phyloP scores from a whole-genome alignment of 2,329 filamentous ascomycete genomes.

The Fusarium xylarioides region DNA sequence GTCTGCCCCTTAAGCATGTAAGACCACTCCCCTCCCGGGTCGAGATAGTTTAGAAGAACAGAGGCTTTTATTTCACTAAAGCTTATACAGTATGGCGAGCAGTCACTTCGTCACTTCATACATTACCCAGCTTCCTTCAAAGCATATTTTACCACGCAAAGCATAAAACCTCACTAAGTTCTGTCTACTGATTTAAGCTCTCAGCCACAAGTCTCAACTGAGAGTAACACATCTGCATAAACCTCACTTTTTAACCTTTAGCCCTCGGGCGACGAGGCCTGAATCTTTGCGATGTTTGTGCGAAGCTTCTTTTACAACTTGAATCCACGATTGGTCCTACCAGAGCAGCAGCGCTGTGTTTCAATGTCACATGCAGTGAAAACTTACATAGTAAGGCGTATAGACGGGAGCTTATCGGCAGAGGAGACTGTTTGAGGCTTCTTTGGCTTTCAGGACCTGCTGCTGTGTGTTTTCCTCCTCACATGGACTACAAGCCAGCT shows the following conservation, averaged over 20 bases:
- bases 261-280: not conserved
- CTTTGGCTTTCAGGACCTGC: not conserved
- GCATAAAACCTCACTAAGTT: not conserved
- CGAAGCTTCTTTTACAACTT: too few relatives aligned
- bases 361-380: not conserved
- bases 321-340: not conserved
- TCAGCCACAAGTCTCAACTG: too few relatives aligned
- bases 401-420: not conserved
- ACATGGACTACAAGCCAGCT: not conserved
- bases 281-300: too few relatives aligned
- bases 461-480: too few relatives aligned
- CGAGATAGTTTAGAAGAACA: not conserved
- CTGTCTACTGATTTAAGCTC: too few relatives aligned
- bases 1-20: fast-evolving
- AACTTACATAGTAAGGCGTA: too few relatives aligned
- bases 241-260: not conserved
- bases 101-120: not conserved
- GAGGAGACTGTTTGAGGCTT: fast-evolving
- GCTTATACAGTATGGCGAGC: not conserved
- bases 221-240: too few relatives aligned
- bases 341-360: not conserved
- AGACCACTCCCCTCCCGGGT: not conserved
- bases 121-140: not conserved
- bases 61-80: not conserved
- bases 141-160: fast-evolving